A percentile compares a stretch with the other conserved stretches of the same genome.
phyloP scores from a whole-genome alignment of 768 basidiomycete genomes.

The Rhizopogon sp. region DNA sequence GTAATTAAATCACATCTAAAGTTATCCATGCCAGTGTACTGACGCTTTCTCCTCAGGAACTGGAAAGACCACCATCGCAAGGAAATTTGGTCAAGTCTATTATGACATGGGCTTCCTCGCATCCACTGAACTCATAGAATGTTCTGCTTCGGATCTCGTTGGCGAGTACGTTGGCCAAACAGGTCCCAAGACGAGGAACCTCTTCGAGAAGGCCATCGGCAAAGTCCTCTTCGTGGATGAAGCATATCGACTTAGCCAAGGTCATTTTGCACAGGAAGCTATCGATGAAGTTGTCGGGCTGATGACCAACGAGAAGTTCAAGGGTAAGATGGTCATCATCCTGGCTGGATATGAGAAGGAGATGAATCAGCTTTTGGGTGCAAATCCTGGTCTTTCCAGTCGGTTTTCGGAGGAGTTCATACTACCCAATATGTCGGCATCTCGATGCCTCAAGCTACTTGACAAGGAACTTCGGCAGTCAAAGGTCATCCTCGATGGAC shows the following conservation, averaged over 20 bases:
- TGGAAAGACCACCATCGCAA: slow-evolving; percentile 58
- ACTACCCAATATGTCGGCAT: slow-evolving; percentile 49
- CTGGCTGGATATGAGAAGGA: slow-evolving; percentile 68
- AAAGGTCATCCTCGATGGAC: slow-evolving; percentile 30
- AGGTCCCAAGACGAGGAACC: slow-evolving; percentile 56
- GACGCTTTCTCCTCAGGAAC: slow-evolving; percentile 37
- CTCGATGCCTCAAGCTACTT: slow-evolving; percentile 46
- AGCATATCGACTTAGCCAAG: slow-evolving; percentile 59
- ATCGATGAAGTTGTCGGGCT: slow-evolving; percentile 65
- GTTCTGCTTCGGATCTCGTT: slow-evolving; percentile 66
- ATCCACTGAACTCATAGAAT: slow-evolving; percentile 51
- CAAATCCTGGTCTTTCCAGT: slow-evolving; percentile 62
- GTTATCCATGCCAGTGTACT: not conserved
- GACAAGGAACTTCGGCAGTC: slow-evolving; percentile 40
- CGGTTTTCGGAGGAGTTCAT: slow-evolving; percentile 59
- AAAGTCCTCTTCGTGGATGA: slow-evolving; percentile 70
- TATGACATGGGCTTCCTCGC: slow-evolving; percentile 58
- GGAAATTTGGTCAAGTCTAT: slow-evolving; percentile 59
- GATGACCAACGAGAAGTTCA: slow-evolving; percentile 54
- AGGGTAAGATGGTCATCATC: slow-evolving; percentile 57
- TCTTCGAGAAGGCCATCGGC: slow-evolving; percentile 63
- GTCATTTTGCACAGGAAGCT: slow-evolving; percentile 64
- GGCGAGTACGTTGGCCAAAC: slow-evolving; percentile 71
- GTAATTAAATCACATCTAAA: slow-evolving; percentile 25
- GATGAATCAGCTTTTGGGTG: slow-evolving; percentile 53